A percentile compares a stretch with the other conserved stretches of the same genome.
These are phyloP conservation scores for Malassezia caprae DNA, from an alignment of 1,284 basidiomycete species.

Conservation along the genomic window DNA sequence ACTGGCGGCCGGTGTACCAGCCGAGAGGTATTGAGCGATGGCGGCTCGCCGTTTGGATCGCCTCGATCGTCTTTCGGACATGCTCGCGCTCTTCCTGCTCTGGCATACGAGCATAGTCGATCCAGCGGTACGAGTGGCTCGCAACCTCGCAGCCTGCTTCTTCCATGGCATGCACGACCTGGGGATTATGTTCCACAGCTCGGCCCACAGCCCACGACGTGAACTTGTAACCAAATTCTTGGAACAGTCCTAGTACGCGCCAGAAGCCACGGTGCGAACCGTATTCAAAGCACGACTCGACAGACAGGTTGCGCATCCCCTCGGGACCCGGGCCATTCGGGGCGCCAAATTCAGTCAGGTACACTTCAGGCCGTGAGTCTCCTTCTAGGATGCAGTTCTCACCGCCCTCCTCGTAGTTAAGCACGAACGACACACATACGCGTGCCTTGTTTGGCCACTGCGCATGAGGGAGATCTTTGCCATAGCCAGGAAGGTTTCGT, in stretches of 20 bases:
- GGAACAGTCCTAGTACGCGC: constrained; percentile 48
- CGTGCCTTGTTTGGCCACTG: constrained; percentile 49
- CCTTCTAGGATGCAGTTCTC: constrained; percentile 48
- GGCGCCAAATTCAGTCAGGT: constrained; percentile 46
- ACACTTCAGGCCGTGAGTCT: constrained; percentile 36
- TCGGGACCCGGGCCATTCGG: constrained; percentile 22
- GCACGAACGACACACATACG: constrained; percentile 48
- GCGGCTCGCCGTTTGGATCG: constrained; percentile 38
- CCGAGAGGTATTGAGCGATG: constrained; percentile 38
- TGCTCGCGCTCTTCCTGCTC: constrained; percentile 45
- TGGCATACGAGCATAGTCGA: constrained; percentile 42
- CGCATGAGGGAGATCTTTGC: constrained; percentile 43
- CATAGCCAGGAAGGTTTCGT: constrained; percentile 47
- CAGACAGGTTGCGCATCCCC: constrained; percentile 42
- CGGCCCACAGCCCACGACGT: constrained; percentile 48
- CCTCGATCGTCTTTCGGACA: constrained; percentile 43
- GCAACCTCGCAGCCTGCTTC: constrained; percentile 46
- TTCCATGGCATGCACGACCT: constrained; percentile 40
- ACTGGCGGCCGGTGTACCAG: constrained; percentile 50
- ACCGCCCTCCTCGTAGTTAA: constrained; percentile 50
- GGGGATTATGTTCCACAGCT: constrained; percentile 48
- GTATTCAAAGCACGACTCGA: constrained; percentile 49
- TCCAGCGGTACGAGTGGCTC: constrained; percentile 49
- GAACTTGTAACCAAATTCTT: constrained; percentile 37
- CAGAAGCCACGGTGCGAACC: constrained; percentile 50